phyloP scores from a whole-genome alignment of 495 filamentous ascomycete genomes.

The Xylaria cubensis region DNA sequence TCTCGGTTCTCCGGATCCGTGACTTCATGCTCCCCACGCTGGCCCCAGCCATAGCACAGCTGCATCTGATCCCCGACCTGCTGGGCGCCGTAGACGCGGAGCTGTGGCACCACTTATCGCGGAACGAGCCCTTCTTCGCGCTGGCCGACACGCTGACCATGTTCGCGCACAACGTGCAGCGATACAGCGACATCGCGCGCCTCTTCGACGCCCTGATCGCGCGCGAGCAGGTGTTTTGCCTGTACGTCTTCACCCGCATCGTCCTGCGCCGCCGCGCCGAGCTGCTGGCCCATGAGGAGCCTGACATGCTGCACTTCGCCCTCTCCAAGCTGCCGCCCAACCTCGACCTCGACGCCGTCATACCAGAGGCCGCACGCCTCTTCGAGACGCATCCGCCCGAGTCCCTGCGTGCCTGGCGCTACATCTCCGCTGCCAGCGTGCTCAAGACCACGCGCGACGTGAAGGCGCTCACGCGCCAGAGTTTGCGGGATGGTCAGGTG shows the following conservation, averaged over 20 bases:
- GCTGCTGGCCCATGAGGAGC: constrained; percentile 86
- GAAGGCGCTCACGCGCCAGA: constrained; percentile 49
- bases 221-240: constrained; percentile 78
- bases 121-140: constrained; percentile 88
- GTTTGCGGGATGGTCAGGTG: constrained; percentile 55
- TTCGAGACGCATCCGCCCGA: constrained; percentile 76
- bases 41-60: constrained; percentile 78
- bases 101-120: constrained; percentile 74
- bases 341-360: constrained; percentile 81
- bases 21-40: constrained; percentile 97
- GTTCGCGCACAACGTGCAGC: constrained; percentile 94
- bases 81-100: constrained; percentile 69
- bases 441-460: constrained; percentile 76
- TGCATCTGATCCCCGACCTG: constrained; percentile 83
- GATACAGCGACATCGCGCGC: constrained; percentile 81
- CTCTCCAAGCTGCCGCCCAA: constrained; percentile 86
- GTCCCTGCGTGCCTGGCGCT: constrained; percentile 71
- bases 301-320: constrained; percentile 90
- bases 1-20: constrained; percentile 87
- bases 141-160: constrained; percentile 88
- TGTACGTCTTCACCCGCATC: constrained; percentile 93
- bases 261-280: constrained; percentile 79
- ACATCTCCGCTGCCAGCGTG: constrained; percentile 75
- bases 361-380: constrained; percentile 66
- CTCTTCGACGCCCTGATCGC: constrained; percentile 92